Base-by-base conservation (phyloP, 352 stramenopile species). In the Globisporangium uncinulatum region DNA sequence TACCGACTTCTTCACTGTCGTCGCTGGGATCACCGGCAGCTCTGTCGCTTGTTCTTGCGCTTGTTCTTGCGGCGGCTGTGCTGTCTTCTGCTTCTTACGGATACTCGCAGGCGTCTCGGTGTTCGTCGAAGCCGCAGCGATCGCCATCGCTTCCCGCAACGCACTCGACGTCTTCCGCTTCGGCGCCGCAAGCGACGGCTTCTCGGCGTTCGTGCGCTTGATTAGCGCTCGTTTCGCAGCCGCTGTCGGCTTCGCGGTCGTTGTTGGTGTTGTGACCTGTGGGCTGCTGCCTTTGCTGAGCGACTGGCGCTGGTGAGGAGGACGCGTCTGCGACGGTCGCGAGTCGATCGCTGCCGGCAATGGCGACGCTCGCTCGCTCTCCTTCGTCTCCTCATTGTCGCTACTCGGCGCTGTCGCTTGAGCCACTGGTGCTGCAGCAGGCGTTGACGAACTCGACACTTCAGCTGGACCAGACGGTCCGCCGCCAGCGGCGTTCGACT, bases 121-220 rank as follows among this genome's bases (percentile, higher is more conserved):
- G 10, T 7, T n/a, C 8, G 20, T 54, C 6, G 54, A 45, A 0
- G 59, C 50, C 31, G 47, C 13, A 8, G 57, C 31, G 31, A 54
- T 24, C 14, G 37, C 24, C 13, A 61, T 42, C 8, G 56, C 56
- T 29, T 56, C 47, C 15, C 44, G 51, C 19, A 56, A 17, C 15
- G 43, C 2, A 20, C 48, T 19, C 1, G 61, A 65, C 11, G 49
- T 61, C 39, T 65, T 61, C 21, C 56, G 49, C 24, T 67, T 64
- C 6, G 61, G 43, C 2, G 34, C 41, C 36, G 24, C 24, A 29
- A 56, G 55, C 29, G 49, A 51, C 31, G 20, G 47, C 42, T 63
- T 63, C 50, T 45, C 50, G 9, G 13, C 19, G 10, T 15, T 31
- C n/a, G 43, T 5, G 9, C 43, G 21, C 43, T 31, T 48, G 43